Evolutionary conservation across 139 green algal species (phyloP).

Genomic region (Klebsormidium nitens): DNA sequence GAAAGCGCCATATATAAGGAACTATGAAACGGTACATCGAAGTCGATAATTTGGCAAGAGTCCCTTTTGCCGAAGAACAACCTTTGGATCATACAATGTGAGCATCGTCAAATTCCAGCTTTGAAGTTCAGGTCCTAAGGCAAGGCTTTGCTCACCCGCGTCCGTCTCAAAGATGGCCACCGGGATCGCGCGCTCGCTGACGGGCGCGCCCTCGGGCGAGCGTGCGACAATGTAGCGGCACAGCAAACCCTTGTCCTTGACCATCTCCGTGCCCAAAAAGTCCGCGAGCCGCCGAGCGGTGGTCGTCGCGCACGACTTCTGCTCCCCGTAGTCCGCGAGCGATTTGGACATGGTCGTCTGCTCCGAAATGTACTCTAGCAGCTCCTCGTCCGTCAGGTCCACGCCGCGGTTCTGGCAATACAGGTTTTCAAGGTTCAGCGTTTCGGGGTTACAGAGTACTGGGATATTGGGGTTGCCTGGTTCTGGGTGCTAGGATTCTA

Average conservation of each 20-base stretch:
- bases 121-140: too few species aligned
- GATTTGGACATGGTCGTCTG: constrained; percentile 90
- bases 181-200: constrained; percentile 82
- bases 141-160: constrained; percentile 36
- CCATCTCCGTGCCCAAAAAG: constrained; percentile 87
- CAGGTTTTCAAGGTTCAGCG: too few species aligned
- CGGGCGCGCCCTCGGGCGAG: constrained; percentile 52
- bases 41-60: too few species aligned
- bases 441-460: too few species aligned
- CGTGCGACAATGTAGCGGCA: constrained; percentile 58
- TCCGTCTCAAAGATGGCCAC: constrained; percentile 89
- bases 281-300: constrained; percentile 74
- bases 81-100: too few species aligned
- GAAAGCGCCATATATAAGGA: too few species aligned
- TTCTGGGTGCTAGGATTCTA: too few species aligned
- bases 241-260: constrained; percentile 89
- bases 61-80: too few species aligned
- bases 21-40: too few species aligned
- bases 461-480: too few species aligned
- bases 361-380: constrained; percentile 89
- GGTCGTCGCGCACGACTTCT: constrained; percentile 86
- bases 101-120: too few species aligned
- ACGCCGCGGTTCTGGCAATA: constrained; percentile 44
- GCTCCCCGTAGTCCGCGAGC: constrained; percentile 88
- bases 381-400: constrained; percentile 81